These are phyloP conservation scores for Aspergillus hiratsukae DNA, from an alignment of 2,329 filamentous ascomycete species.

Conservation along the genomic window DNA sequence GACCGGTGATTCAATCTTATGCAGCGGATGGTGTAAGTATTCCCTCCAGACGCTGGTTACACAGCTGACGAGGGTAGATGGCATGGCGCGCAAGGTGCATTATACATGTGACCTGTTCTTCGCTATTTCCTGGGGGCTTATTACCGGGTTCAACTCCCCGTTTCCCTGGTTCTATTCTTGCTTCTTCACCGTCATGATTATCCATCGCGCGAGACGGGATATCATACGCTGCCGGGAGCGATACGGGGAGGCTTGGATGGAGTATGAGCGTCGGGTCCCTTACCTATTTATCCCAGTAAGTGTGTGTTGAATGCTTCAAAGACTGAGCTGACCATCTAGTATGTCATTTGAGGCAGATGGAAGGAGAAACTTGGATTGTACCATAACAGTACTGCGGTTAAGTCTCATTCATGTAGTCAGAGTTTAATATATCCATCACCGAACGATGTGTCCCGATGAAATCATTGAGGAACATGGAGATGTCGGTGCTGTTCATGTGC, in stretches of 20 bases:
- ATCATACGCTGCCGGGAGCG: conserved; percentile 68
- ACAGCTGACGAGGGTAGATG: conserved; percentile 41
- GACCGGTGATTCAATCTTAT: conserved; percentile 69
- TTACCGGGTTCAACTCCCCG: conserved; percentile 72
- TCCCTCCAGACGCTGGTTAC: not conserved
- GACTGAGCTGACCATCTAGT: conserved; percentile 9
- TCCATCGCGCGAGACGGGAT: conserved; percentile 69
- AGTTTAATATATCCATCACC: conserved; percentile 22
- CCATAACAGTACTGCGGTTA: not conserved
- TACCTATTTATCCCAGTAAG: conserved; percentile 75
- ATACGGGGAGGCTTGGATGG: conserved; percentile 75
- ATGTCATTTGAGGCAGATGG: conserved; percentile 9
- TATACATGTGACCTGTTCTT: conserved; percentile 78
- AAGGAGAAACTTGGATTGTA: not conserved
- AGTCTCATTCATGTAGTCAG: conserved; percentile 12
- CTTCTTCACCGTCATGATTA: conserved; percentile 76
- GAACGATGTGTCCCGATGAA: conserved; percentile 23
- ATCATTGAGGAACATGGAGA: conserved; percentile 25
- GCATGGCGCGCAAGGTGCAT: conserved; percentile 70
- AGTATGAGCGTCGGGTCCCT: conserved; percentile 74
- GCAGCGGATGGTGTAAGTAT: conserved; percentile 72
- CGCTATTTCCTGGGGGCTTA: conserved; percentile 68
- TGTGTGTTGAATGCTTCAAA: not conserved
- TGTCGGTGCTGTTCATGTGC: conserved; percentile 19
- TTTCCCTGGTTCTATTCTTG: conserved; percentile 86